phyloP scores from a whole-genome alignment of 2,329 filamentous ascomycete genomes.

The Acrocalymma vagum region DNA sequence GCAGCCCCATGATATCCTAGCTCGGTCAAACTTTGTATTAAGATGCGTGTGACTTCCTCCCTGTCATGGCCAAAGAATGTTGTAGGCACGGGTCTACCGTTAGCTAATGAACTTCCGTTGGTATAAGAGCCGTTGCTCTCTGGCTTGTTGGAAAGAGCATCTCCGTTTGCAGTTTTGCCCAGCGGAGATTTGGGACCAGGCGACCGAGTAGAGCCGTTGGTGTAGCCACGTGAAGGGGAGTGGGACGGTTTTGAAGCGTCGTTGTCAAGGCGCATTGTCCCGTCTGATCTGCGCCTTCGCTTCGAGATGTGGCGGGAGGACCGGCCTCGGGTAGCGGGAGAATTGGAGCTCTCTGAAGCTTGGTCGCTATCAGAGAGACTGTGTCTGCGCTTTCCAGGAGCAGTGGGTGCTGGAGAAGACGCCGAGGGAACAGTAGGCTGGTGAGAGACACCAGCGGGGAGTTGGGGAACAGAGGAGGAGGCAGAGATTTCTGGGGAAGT shows the following conservation, averaged over 20 bases:
- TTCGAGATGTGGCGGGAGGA: conserved; percentile 48
- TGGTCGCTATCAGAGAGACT: conserved; percentile 40
- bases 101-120: conserved; percentile 48
- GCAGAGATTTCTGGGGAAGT: conserved; percentile 50
- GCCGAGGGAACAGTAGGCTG: conserved; percentile 22
- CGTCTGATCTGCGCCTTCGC: conserved; percentile 52
- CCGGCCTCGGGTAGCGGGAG: conserved; percentile 34
- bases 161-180: conserved; percentile 52
- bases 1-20: conserved; percentile 86
- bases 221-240: conserved; percentile 46
- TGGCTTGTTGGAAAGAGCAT: conserved; percentile 40
- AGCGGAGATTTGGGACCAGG: conserved; percentile 39
- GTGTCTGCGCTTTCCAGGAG: conserved; percentile 42
- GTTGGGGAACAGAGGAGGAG: conserved; percentile 33
- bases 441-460: conserved; percentile 19
- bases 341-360: conserved; percentile 23
- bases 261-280: conserved; percentile 54
- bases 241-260: conserved; percentile 50
- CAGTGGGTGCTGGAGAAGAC: conserved; percentile 17
- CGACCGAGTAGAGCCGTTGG: conserved; percentile 50
- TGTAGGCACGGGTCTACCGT: conserved; percentile 39
- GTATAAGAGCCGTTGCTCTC: conserved; percentile 56
- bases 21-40: conserved; percentile 90
- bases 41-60: conserved; percentile 89
- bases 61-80: conserved; percentile 85